These are phyloP conservation scores for Nepenthes mirabilis DNA, from an alignment of 148 eudicot genomes.

Conservation along the genomic window DNA sequence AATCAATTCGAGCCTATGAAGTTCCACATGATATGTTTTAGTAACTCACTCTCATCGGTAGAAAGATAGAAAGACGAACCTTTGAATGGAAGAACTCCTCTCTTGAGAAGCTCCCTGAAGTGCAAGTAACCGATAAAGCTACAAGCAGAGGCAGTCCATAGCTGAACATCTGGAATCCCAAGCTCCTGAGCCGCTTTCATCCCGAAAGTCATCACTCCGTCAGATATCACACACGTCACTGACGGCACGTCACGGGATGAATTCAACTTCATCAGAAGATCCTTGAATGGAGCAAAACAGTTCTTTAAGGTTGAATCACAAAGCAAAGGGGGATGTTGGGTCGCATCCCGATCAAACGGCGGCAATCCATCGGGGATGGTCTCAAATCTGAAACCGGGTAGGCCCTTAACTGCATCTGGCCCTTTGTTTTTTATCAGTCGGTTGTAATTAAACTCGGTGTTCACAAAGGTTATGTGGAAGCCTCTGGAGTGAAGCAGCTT, in stretches of 20 bases:
- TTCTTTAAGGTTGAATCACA: constrained; percentile 6
- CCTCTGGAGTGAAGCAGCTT: constrained; percentile 24
- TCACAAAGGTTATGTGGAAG: constrained; percentile 23
- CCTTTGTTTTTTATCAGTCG: constrained; percentile 14
- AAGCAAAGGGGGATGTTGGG: constrained; percentile 12
- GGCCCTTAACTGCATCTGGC: constrained; percentile 1
- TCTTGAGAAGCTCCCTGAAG: constrained; percentile 12
- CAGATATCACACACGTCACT: constrained; percentile 10
- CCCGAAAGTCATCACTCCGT: constrained; percentile 14
- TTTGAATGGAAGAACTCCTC: constrained; percentile 20
- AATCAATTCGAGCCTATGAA: constrained; percentile 1
- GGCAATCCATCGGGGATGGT: constrained; percentile 20
- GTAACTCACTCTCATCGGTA: neutral
- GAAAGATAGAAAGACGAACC: constrained; percentile 1
- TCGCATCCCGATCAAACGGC: constrained; percentile 15
- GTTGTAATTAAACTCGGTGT: constrained; percentile 19
- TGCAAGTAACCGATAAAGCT: constrained; percentile 15
- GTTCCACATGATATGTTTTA: too few species aligned
- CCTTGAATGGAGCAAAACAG: constrained; percentile 7
- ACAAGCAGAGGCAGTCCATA: constrained; percentile 27
- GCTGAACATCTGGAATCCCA: constrained; percentile 9
- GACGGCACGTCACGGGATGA: constrained; percentile 3
- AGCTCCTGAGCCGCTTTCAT: constrained; percentile 16
- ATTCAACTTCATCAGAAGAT: constrained; percentile 6
- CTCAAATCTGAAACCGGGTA: constrained; percentile 14